Base-by-base conservation (phyloP, 23 red algal genomes). In the Gracilariopsis chorda region DNA sequence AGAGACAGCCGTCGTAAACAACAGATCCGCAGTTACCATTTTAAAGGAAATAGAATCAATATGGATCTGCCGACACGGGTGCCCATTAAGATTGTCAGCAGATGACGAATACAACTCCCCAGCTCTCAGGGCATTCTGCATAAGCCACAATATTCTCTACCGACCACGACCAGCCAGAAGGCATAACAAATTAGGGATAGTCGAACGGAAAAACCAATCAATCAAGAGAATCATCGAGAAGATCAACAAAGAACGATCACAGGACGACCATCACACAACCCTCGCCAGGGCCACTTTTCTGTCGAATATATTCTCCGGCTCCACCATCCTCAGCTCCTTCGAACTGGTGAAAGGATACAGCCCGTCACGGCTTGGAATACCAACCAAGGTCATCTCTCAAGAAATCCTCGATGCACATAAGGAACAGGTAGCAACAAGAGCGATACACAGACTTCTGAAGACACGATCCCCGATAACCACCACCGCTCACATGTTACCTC, bases 331-430 rank as follows among this genome's bases (percentile, higher is more conserved):
- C 42, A 71, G 61, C 48, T 69, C 59, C 14, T 86, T 46, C 44
- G 42, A 86, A 34, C 59, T 86, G 10, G 81, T 41, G 20, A 51
- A 58, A 45, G 81, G 81, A 23, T 86, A 86, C 48, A 30, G 27
- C 37, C 63, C 81, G 21, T 86, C 81, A 9, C 67, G 67, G 11
- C 60, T 86, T 13, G 81, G 81, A 23, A 63, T 63, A 30, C 81
- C 81, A 5, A 11, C 21, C 23, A 68, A 30, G 16, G 8, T 69
- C 17, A 47, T 86, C n/a, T 33, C 61, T 13, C 43, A 86, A 10
- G 81, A 86, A 28, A n/a, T 86, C 10, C 37, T 86, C 9, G 27
- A 46, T 10, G 81, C 81, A 70, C 46, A 86, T 60, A 44, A 28
- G 27, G 81, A 86, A 27, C 55, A 60, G 30, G 55, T 27, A 7